A percentile compares a stretch with the other conserved stretches of the same genome.
These are phyloP conservation scores for Cryptococcus sp. DNA, from an alignment of 1,284 basidiomycete genomes.

Conservation along the genomic window DNA sequence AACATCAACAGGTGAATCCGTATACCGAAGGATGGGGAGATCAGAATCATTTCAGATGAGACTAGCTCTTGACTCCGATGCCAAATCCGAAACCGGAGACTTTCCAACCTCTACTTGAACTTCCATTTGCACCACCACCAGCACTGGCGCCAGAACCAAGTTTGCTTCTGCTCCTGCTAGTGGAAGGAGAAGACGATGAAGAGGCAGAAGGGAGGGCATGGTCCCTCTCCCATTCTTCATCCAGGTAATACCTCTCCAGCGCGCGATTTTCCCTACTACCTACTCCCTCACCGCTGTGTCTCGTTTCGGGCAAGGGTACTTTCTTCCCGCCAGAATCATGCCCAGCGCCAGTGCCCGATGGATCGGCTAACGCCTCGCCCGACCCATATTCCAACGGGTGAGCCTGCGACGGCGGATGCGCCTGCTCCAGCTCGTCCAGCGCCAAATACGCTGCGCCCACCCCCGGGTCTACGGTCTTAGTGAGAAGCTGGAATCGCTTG, in stretches of 20 bases:
- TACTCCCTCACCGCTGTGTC: slow-evolving; percentile 4
- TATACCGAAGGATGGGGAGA: no score
- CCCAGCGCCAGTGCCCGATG: slow-evolving; percentile 4
- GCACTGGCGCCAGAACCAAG: no score
- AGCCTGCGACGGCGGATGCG: slow-evolving; percentile 4
- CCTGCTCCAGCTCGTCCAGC: slow-evolving; percentile 16
- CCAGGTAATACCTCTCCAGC: slow-evolving; percentile 35
- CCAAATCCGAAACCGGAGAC: no score
- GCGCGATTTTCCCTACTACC: slow-evolving; percentile 28
- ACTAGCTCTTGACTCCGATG: no score
- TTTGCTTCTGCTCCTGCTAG: no score
- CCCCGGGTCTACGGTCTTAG: slow-evolving; percentile 37
- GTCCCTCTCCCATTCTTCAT: slow-evolving; percentile 39
- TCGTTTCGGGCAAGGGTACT: neutral
- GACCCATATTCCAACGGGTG: slow-evolving; percentile 25
- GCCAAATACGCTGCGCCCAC: slow-evolving; percentile 37
- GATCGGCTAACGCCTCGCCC: slow-evolving; percentile 9
- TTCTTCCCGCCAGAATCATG: slow-evolving; percentile 7
- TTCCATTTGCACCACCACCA: no score
- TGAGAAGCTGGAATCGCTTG: slow-evolving; percentile 48
- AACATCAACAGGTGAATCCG: no score
- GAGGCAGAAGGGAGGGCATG: neutral
- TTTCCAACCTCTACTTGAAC: no score
- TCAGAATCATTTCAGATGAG: no score
- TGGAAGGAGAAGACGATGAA: no score